These are phyloP conservation scores for Naganishia randhawae DNA, from an alignment of 768 basidiomycete species.

Conservation along the genomic window DNA sequence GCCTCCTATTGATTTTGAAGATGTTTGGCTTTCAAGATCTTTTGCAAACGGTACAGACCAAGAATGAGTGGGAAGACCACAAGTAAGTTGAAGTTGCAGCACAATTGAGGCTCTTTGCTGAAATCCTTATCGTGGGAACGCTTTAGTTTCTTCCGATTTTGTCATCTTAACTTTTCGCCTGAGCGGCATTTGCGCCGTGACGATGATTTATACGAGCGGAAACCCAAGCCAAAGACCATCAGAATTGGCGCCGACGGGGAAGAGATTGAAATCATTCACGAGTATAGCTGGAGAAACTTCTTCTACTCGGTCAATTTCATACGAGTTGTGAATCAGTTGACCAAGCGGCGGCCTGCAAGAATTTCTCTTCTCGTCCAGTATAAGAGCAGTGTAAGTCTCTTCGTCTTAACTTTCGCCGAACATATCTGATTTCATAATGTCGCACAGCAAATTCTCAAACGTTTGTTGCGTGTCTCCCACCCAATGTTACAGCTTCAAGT, in stretches of 20 bases:
- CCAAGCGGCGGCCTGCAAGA: conserved; percentile 87
- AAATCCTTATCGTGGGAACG: background rate
- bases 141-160: conserved; percentile 90
- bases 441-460: conserved; percentile 82
- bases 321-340: conserved; percentile 95
- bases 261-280: conserved; percentile 84
- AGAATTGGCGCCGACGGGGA: conserved; percentile 69
- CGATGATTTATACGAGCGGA: conserved; percentile 36
- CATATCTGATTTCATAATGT: background rate
- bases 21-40: conserved; percentile 98
- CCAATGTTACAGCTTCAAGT: conserved; percentile 90
- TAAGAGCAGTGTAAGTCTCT: conserved; percentile 79
- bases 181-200: conserved; percentile 29
- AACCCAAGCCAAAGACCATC: conserved; percentile 53
- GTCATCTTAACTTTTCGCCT: conserved; percentile 67
- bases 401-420: background rate
- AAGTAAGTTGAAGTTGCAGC: conserved; percentile 41
- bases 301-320: conserved; percentile 96
- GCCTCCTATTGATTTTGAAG: conserved; percentile 84
- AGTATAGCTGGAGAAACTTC: conserved; percentile 97
- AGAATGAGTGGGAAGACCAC: conserved; percentile 62
- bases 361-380: conserved; percentile 96
- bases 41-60: conserved; percentile 73
- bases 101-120: background rate
- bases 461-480: conserved; percentile 88